Conservation (phyloP, 352 stramenopile genomes). For the Phytophthora citricola region DNA sequence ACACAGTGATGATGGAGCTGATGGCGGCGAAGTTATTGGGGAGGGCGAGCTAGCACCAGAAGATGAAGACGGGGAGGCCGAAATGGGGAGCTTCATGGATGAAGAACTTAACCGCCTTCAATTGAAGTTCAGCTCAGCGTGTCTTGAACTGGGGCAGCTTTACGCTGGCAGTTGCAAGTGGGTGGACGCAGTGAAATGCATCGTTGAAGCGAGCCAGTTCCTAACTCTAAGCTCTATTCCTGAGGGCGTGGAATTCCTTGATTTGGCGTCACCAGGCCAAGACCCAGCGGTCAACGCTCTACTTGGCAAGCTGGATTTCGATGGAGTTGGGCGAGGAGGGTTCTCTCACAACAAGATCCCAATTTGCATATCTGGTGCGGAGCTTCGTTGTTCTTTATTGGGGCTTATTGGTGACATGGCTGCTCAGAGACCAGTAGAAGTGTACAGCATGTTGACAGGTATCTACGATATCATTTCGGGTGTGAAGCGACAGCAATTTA, state of each 20-base stretch:
- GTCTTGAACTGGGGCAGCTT: constrained; percentile 60
- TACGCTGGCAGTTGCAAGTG: constrained; percentile 49
- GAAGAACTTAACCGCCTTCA: constrained; percentile 77
- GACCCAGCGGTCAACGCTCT: constrained; percentile 45
- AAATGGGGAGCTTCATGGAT: constrained; percentile 78
- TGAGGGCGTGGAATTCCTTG: constrained; percentile 33
- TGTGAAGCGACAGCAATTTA: constrained; percentile 40
- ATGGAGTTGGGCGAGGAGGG: constrained; percentile 54
- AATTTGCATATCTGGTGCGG: constrained; percentile 53
- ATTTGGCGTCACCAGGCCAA: constrained; percentile 22
- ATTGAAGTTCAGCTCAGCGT: constrained; percentile 81
- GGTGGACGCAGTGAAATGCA: constrained; percentile 41
- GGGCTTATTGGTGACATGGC: constrained; percentile 77
- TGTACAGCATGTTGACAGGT: constrained; percentile 29
- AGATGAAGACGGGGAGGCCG: constrained; percentile 42
- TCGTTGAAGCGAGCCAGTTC: constrained; percentile 62
- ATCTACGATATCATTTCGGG: constrained; percentile 63
- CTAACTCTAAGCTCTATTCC: constrained; percentile 47
- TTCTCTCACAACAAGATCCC: constrained; percentile 33
- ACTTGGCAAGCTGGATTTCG: constrained; percentile 70
- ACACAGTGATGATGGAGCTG: constrained; percentile 33
- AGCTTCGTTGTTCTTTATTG: constrained; percentile 71
- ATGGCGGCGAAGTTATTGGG: constrained; percentile 21
- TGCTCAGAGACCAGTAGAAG: constrained; percentile 43
- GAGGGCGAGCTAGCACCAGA: constrained; percentile 21